Evolutionary conservation across 148 eudicot species (phyloP), one percentile per base, ranked within the genome.

Genomic region (Silene uniflora): DNA sequence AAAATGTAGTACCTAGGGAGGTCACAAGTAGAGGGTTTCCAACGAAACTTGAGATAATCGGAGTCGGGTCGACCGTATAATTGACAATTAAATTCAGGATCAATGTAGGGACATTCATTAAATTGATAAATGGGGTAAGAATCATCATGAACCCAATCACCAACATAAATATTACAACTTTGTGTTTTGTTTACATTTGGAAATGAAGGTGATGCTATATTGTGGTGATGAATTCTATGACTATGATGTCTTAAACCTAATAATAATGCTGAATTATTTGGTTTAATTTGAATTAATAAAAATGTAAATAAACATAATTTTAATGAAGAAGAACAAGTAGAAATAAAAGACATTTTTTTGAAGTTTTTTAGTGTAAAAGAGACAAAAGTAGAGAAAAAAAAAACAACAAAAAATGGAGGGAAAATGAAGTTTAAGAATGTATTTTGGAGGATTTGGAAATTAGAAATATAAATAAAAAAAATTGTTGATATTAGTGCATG

Each of bases 11-110:
- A 92, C 98, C 96, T 89, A 44, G 96, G 96, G 12, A 91, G 86
- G 60, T 89, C 84, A 76, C 99, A 95, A 7, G 88, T 73, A 25
- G 87, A 85, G 6, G 99, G 99, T 69, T 85, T 69, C 99, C 99
- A 95, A 0, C 96, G 86, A 52, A 85, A 91, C 72, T 91, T 87
- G 84, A 90, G 96, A 78, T 92, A 95, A 60, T 85, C 88, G 10
- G 93, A 82, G 70, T 95, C 99, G 66, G 99, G 94, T 46, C 99
- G 85, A 23, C 99, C 99, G 65, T 75, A 88, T 58, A 87, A 58
- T 59, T 85, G 90, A 64, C 99, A 95, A 29, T 95, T 91, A 82
- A 95, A 95, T 71, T 85, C 77, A 3, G 96, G 84, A 75, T 95
- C 99, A 66, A 95, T 85, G 39, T 86, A 60, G 3, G 91, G 86